Base-by-base conservation (phyloP, 345 rosid genomes). In the Populus nigra region DNA sequence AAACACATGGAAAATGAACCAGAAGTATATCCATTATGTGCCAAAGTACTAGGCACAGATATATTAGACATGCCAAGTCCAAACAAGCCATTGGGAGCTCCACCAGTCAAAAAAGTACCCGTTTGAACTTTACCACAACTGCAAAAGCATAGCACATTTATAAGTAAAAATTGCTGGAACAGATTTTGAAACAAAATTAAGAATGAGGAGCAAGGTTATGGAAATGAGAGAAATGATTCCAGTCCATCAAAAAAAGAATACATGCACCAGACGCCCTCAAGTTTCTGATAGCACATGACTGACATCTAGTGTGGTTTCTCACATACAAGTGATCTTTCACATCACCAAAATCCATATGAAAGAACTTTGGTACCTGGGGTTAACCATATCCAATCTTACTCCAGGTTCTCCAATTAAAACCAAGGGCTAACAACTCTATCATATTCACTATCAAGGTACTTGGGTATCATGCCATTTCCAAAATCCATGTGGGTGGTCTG, bases 1-100 rank as follows among this genome's bases (percentile, higher is more conserved):
- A 96, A 96, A 87, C 99, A 96, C 97, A 96, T 90, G 71, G 99
- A 96, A 82, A 96, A 96, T 15, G 99, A 96, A 88, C 92, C 88
- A 25, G 95, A 78, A 70, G 88, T 78, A 53, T 84, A 35, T 36
- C 97, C 94, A 75, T 87, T 78, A 59, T 87, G 84, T 6, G 98
- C 97, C 81, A 96, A 89, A 70, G 89, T 86, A 83, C 95, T 96
- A 10, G 98, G 99, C 81, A 96, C 98, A 3, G 99, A 94, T 55
- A 84, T 36, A 69, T 85, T 88, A 71, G 81, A 88, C 88, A 94
- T 86, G 45, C 99, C 99, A 77, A 96, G 98, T 35, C 99, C 99
- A 71, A 94, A 90, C 63, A 96, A 93, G 69, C 99, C 99, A 81
- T 96, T 96, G 33, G 95, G 97, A 77, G 99, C 99, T 22, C 93